Evolutionary conservation across 2,329 filamentous ascomycete species (phyloP).

Genomic region (Aspergillus quadrilineatus): DNA sequence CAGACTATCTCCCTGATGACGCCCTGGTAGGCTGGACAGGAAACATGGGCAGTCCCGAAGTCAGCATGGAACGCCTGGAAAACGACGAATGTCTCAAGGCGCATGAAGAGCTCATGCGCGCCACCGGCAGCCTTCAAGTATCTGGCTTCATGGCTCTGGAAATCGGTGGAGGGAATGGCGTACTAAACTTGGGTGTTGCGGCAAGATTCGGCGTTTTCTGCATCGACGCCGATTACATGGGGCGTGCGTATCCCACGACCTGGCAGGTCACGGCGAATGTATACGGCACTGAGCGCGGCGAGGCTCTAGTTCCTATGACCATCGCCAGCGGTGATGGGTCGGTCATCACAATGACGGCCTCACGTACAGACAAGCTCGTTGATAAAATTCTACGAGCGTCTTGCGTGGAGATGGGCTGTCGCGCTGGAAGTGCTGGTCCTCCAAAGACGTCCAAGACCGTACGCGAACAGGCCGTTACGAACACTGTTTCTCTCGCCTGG

Average conservation of each 20-base stretch:
- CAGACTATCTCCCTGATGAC: conserved; percentile 47
- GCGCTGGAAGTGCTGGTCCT: conserved; percentile 19
- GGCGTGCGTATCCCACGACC: conserved; percentile 47
- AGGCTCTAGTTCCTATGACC: conserved; percentile 43
- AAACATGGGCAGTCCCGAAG: conserved; percentile 60
- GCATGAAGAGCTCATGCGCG: conserved; percentile 50
- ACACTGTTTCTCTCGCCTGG: conserved; percentile 57
- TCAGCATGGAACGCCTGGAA: conserved; percentile 60
- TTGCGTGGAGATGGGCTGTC: conserved; percentile 57
- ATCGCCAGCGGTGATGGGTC: conserved; percentile 54
- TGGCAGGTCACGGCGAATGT: conserved; percentile 49
- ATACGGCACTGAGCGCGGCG: conserved; percentile 30
- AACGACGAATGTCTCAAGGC: conserved; percentile 53
- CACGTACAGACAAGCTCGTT: conserved; percentile 44
- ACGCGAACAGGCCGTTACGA: conserved; percentile 39
- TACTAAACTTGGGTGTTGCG: conserved; percentile 20
- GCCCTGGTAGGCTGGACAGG: conserved; percentile 55
- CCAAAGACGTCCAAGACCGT: conserved; percentile 16
- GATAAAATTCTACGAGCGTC: conserved; percentile 55
- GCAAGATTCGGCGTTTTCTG: conserved; percentile 44
- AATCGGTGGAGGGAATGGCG: conserved; percentile 66
- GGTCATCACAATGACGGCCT: conserved; percentile 45
- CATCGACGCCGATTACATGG: conserved; percentile 49
- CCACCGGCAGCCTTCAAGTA: neutral
- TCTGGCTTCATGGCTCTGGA: conserved; percentile 54